Percentiles rank a stretch among this genome's conserved stretches.
These are phyloP conservation scores for Sambucus nigra DNA, from an alignment of 129 eudicot genomes.

Conservation along the genomic window DNA sequence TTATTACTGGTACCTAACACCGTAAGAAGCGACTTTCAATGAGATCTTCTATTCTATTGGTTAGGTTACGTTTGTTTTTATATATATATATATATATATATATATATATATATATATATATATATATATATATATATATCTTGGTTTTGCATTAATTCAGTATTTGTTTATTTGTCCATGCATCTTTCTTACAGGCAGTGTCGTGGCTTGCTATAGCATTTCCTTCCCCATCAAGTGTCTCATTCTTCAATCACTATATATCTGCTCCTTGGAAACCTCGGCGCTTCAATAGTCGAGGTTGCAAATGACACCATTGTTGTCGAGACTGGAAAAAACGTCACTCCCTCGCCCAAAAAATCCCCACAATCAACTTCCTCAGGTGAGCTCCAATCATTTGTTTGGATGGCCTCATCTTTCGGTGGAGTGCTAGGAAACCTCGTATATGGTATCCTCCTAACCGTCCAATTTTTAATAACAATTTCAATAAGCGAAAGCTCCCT, in stretches of 20 bases:
- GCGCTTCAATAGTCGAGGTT: slow-evolving; percentile 86
- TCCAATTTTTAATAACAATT: slow-evolving; percentile 56
- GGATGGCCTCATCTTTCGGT: slow-evolving; percentile 79
- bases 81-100: no score
- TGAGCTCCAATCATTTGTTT: slow-evolving; percentile 73
- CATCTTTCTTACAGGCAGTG: slow-evolving; percentile 78
- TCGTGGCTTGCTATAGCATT: no score
- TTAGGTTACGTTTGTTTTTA: no score
- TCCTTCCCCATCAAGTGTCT: slow-evolving; percentile 46
- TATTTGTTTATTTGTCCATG: no score
- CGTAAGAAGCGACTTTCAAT: no score
- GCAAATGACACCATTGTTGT: slow-evolving; percentile 95
- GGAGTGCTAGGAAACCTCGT: slow-evolving; percentile 74
- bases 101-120: no score
- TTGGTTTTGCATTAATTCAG: no score
- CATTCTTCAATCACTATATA: slow-evolving; percentile 53
- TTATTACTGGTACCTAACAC: no score
- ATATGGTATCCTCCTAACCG: slow-evolving; percentile 42
- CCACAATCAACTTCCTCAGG: slow-evolving; percentile 38
- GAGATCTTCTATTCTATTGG: no score
- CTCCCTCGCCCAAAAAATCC: slow-evolving; percentile 21
- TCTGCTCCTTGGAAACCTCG: slow-evolving; percentile 85
- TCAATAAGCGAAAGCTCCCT: slow-evolving; percentile 49
- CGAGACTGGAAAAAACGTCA: slow-evolving; percentile 43
- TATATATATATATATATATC: no score